Conservation (phyloP, 1,284 basidiomycete species). For the Cutaneotrichosporon sp. region DNA sequence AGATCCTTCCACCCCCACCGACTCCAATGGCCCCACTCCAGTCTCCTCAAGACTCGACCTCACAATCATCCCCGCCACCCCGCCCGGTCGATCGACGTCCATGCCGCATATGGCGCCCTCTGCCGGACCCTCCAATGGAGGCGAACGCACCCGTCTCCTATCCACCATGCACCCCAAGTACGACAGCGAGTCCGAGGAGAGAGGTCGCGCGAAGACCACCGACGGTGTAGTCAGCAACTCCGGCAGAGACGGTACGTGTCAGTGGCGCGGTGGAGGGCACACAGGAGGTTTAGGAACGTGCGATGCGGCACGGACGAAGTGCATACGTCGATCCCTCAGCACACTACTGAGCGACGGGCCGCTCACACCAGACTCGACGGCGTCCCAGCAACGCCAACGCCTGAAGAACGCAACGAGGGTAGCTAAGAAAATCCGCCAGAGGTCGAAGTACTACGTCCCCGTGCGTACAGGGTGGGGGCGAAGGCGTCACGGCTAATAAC, state of each 20-base stretch:
- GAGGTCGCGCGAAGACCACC: background rate
- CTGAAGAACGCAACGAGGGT: constrained; percentile 11
- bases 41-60: constrained; percentile 2
- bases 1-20: constrained; percentile 3
- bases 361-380: background rate
- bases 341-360: background rate
- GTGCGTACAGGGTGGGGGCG: constrained; percentile 13
- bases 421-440: constrained; percentile 40
- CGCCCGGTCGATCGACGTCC: background rate
- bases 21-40: constrained; percentile 2
- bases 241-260: too few species aligned
- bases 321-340: background rate
- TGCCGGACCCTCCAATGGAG: too few species aligned
- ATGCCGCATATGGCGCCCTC: too few species aligned
- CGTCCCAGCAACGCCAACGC: constrained; percentile 1
- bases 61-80: background rate
- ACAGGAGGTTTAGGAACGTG: background rate
- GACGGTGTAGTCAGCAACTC: too few species aligned
- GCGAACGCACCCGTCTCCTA: background rate
- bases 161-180: background rate
- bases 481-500: background rate
- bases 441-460: constrained; percentile 48
- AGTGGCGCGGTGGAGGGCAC: background rate
- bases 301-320: background rate
- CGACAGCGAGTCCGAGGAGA: background rate